Conservation (phyloP, 2,329 filamentous ascomycete genomes). For the Clarireedia homoeocarpa region DNA sequence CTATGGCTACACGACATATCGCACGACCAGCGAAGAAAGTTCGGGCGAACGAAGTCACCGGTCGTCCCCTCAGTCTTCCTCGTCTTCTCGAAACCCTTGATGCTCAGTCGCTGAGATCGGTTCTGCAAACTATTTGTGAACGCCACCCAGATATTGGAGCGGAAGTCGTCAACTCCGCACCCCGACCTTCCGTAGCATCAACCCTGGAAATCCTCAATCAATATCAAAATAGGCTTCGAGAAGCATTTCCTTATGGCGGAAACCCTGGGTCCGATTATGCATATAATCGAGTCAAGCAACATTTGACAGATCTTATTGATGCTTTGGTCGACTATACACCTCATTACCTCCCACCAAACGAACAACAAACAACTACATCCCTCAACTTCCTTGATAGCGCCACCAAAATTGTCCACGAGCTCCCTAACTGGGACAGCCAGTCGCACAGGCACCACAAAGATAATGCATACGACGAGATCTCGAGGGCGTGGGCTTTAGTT, state of each 20-base stretch:
- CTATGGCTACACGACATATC: conserved; percentile 61
- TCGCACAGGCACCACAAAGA: conserved; percentile 90
- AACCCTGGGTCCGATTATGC: conserved; percentile 84
- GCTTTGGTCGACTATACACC: conserved; percentile 91
- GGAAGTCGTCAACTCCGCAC: conserved; percentile 77
- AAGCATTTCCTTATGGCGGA: conserved; percentile 77
- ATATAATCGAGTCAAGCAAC: conserved; percentile 84
- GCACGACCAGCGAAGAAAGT: conserved; percentile 57
- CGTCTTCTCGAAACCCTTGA: conserved; percentile 93
- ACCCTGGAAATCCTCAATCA: conserved; percentile 72
- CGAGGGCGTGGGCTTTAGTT: conserved; percentile 85
- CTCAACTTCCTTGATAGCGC: conserved; percentile 83
- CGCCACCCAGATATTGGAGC: conserved; percentile 77
- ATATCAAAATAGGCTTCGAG: conserved; percentile 72
- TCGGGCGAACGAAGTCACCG: conserved; percentile 57
- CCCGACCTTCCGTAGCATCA: conserved; percentile 75
- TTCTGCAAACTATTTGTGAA: conserved; percentile 88
- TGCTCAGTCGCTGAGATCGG: conserved; percentile 70
- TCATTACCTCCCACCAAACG: conserved; percentile 88
- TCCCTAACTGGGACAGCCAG: conserved; percentile 86
- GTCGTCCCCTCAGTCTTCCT: conserved; percentile 56
- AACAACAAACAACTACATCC: conserved; percentile 74
- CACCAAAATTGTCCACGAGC: conserved; percentile 79
- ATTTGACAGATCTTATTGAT: conserved; percentile 72
- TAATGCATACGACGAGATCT: conserved; percentile 92